Evolutionary conservation across 192 early-diverging fungal genomes (phyloP).

Genomic region (Coemansia sp.): DNA sequence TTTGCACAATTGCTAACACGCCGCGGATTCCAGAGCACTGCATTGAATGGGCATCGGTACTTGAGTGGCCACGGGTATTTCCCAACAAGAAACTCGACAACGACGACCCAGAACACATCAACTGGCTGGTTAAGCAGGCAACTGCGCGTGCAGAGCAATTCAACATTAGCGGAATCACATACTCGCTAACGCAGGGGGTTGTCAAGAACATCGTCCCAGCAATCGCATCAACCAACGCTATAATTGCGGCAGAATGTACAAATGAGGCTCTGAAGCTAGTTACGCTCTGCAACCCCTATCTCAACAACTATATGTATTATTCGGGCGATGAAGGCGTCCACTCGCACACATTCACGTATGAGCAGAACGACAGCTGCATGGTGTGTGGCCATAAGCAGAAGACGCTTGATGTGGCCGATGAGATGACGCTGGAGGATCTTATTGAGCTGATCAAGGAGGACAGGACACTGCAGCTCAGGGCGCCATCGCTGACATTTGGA

Average conservation of each 20-base stretch:
- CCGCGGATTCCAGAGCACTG: conserved; percentile 97
- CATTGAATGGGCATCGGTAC: conserved; percentile 92
- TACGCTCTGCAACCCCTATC: conserved; percentile 70
- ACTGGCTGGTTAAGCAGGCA: conserved; percentile 72
- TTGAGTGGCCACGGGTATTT: conserved; percentile 89
- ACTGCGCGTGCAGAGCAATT: conserved; percentile 71
- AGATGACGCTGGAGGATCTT: conserved; percentile 75
- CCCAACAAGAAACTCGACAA: conserved; percentile 76
- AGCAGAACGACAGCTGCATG: conserved; percentile 83
- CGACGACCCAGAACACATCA: conserved; percentile 76
- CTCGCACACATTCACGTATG: conserved; percentile 83
- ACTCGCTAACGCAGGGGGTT: conserved; percentile 90
- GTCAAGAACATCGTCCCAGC: conserved; percentile 99
- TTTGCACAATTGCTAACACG: conserved; percentile 98
- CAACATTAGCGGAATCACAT: conserved; percentile 86
- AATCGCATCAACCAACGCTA: conserved; percentile 88
- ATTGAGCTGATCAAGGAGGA: conserved; percentile 79
- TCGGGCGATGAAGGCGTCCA: conserved; percentile 89
- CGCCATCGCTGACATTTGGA: conserved; percentile 69
- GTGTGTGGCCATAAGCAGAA: conserved; percentile 77
- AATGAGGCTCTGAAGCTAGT: conserved; percentile 94
- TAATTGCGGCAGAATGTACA: conserved; percentile 84
- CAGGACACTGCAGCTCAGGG: conserved; percentile 78
- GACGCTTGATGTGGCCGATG: conserved; percentile 54
- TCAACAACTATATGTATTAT: conserved; percentile 98